Percentiles rank a stretch among this genome's conserved stretches.
phyloP scores from a whole-genome alignment of 176 grass and related monocot species.

The Oryza rufipogon region DNA sequence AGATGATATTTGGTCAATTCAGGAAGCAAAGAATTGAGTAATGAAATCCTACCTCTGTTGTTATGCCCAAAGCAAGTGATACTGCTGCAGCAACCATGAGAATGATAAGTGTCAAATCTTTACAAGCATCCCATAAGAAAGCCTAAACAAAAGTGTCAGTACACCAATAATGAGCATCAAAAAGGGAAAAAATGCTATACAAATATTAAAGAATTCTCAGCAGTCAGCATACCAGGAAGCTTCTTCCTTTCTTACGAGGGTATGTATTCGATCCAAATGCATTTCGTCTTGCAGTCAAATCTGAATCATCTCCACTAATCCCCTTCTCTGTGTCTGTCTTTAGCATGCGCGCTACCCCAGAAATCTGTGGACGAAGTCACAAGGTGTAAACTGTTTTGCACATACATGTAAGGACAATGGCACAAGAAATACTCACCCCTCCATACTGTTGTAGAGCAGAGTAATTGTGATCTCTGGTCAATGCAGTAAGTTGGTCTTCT shows the following conservation, averaged over 20 bases:
- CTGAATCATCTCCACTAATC: constrained; percentile 57
- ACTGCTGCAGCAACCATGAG: constrained; percentile 92
- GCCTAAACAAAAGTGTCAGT: constrained; percentile 49
- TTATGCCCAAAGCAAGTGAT: constrained; percentile 92
- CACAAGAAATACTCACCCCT: constrained; percentile 51
- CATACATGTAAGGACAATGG: neutral
- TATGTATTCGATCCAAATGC: constrained; percentile 86
- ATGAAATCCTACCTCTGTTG: constrained; percentile 70
- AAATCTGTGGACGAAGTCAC: constrained; percentile 53
- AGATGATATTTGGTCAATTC: neutral
- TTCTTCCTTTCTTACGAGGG: constrained; percentile 89
- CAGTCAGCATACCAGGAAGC: constrained; percentile 61
- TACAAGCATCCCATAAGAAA: constrained; percentile 91
- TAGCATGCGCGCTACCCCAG: constrained; percentile 71
- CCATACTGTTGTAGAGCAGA: constrained; percentile 75
- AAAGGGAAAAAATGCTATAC: neutral
- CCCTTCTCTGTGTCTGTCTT: constrained; percentile 69
- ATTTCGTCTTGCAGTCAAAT: constrained; percentile 60
- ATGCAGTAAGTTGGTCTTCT: constrained; percentile 71
- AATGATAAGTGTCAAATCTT: constrained; percentile 91
- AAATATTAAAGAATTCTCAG: neutral
- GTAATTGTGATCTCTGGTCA: constrained; percentile 86
- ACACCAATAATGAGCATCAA: constrained; percentile 3
- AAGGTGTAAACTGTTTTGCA: constrained; percentile 20
- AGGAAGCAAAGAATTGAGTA: constrained; percentile 10